A percentile compares a stretch with the other conserved stretches of the same genome.
Conservation (phyloP, 1,284 basidiomycete genomes). For the Kalmanozyma brasiliensis region DNA sequence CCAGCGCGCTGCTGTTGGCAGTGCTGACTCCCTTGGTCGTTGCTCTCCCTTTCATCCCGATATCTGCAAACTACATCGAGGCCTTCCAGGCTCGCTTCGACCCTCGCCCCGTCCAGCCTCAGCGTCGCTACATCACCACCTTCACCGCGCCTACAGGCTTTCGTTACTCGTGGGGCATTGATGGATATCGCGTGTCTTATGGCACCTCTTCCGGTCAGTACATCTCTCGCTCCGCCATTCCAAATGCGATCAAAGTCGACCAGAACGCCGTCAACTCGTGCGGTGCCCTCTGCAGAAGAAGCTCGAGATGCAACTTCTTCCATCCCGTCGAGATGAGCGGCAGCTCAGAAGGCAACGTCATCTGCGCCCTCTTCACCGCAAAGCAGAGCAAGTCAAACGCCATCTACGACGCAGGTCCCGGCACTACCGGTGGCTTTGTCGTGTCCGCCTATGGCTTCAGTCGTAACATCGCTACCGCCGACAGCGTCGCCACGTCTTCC, state of each 20-base stretch:
- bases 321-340: constrained; percentile 30
- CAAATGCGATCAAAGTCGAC: constrained; percentile 8
- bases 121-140: constrained; percentile 10
- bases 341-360: constrained; percentile 19
- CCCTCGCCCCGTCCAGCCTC: neutral
- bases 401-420: constrained; percentile 5
- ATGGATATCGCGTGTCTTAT: constrained; percentile 18
- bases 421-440: constrained; percentile 13
- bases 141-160: constrained; percentile 17
- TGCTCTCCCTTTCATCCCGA: constrained; percentile 11
- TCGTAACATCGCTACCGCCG: neutral
- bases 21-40: constrained; percentile 5
- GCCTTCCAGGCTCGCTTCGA: constrained; percentile 14
- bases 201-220: constrained; percentile 20
- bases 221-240: constrained; percentile 17
- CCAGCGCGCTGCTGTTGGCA: constrained; percentile 16
- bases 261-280: constrained; percentile 21
- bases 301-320: constrained; percentile 14
- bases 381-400: constrained; percentile 19
- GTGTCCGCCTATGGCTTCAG: constrained; percentile 25
- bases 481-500: neutral
- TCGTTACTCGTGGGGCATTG: constrained; percentile 22
- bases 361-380: constrained; percentile 28
- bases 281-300: constrained; percentile 6
- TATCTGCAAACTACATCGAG: constrained; percentile 11